phyloP scores from a whole-genome alignment of 805 yeast genomes.

The Brettanomyces naardenensis region DNA sequence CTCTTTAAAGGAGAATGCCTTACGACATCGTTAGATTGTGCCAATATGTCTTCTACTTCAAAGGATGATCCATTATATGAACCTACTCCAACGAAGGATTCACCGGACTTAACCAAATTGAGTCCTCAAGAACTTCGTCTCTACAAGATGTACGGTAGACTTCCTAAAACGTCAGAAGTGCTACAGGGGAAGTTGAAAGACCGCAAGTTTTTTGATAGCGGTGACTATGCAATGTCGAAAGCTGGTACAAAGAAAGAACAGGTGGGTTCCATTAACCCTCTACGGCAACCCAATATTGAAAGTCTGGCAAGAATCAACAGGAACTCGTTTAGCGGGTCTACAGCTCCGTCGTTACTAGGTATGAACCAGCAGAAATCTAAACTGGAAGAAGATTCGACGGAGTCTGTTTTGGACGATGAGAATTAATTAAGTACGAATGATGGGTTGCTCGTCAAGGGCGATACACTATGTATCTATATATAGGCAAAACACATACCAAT shows the following conservation, averaged over 20 bases:
- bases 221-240: constrained; percentile 83
- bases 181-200: constrained; percentile 73
- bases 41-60: neutral
- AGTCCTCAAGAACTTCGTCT: constrained; percentile 76
- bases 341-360: constrained; percentile 25
- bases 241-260: constrained; percentile 39
- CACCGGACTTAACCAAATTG: constrained; percentile 48
- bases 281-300: constrained; percentile 48
- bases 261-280: constrained; percentile 25
- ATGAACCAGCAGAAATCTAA: constrained; percentile 47
- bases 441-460: neutral
- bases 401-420: constrained; percentile 18
- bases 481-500: neutral
- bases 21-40: too few species aligned
- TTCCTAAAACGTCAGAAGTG: constrained; percentile 75
- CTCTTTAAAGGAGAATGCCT: too few species aligned
- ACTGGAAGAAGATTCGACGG: constrained; percentile 45
- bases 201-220: constrained; percentile 87
- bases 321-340: constrained; percentile 46
- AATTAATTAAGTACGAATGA: too few species aligned
- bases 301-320: constrained; percentile 53
- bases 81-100: constrained; percentile 17
- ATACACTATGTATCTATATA: neutral
- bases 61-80: constrained; percentile 15
- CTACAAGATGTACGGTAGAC: constrained; percentile 73